A percentile compares a stretch with the other conserved stretches of the same genome.
These are phyloP conservation scores for Spencermartinsiella europaea DNA, from an alignment of 805 yeast genomes.

Conservation along the genomic window DNA sequence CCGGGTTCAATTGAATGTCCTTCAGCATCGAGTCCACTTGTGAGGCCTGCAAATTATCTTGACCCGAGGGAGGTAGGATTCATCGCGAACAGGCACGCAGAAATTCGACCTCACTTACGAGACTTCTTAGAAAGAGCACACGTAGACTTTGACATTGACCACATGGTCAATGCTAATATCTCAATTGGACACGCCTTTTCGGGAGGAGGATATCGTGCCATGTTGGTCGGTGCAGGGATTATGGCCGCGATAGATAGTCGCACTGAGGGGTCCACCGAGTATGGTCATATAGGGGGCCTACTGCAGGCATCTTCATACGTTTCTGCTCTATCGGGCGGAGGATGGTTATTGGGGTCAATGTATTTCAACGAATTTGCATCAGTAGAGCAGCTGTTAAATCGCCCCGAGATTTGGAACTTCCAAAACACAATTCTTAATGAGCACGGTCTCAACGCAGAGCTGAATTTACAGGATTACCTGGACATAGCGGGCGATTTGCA, in stretches of 20 bases:
- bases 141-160: slow-evolving; percentile 42
- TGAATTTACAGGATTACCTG: slow-evolving; percentile 36
- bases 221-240: slow-evolving; percentile 78
- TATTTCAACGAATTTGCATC: slow-evolving; percentile 66
- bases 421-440: slow-evolving; percentile 52
- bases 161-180: slow-evolving; percentile 21
- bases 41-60: slow-evolving; percentile 12
- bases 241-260: slow-evolving; percentile 71
- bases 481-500: slow-evolving; percentile 14
- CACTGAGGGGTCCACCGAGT: slow-evolving; percentile 47
- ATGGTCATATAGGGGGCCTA: slow-evolving; percentile 62
- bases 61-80: slow-evolving; percentile 21
- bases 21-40: background rate
- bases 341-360: slow-evolving; percentile 70
- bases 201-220: slow-evolving; percentile 92
- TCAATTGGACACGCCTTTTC: slow-evolving; percentile 49
- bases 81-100: slow-evolving; percentile 15
- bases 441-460: slow-evolving; percentile 40
- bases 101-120: slow-evolving; percentile 30
- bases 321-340: slow-evolving; percentile 76
- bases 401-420: slow-evolving; percentile 58
- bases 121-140: slow-evolving; percentile 41
- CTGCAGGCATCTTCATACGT: slow-evolving; percentile 64
- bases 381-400: slow-evolving; percentile 50
- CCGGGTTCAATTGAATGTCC: slow-evolving; percentile 42